A percentile compares a stretch with the other conserved stretches of the same genome.
Evolutionary conservation across 2,329 filamentous ascomycete genomes (phyloP).

Genomic region (Alternaria tenuissima): DNA sequence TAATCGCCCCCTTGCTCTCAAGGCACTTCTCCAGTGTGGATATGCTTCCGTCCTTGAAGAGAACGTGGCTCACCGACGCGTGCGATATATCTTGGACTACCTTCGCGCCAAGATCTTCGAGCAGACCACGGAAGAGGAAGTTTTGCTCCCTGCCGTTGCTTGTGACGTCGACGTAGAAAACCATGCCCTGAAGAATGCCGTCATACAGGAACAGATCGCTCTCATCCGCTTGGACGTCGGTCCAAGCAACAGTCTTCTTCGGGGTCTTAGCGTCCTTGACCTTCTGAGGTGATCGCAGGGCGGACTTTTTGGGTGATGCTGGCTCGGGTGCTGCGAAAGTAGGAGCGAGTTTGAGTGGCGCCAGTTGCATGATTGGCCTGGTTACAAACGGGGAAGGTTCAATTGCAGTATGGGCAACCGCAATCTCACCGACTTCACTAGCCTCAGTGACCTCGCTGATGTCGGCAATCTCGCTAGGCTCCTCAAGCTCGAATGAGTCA

Average conservation of each 20-base stretch:
- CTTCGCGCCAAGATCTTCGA: constrained; percentile 81
- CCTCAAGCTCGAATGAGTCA: constrained; percentile 19
- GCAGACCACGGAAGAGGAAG: constrained; percentile 77
- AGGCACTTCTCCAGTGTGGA: constrained; percentile 83
- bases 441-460: constrained; percentile 23
- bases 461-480: constrained; percentile 23
- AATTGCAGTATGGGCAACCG: constrained; percentile 21
- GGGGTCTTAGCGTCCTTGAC: constrained; percentile 37
- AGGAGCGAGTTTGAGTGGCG: constrained; percentile 24
- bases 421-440: constrained; percentile 23
- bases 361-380: constrained; percentile 24
- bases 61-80: constrained; percentile 83
- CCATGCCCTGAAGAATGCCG: constrained; percentile 63
- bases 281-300: constrained; percentile 49
- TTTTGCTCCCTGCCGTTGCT: constrained; percentile 70
- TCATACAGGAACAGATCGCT: constrained; percentile 33
- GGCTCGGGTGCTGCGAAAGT: constrained; percentile 19
- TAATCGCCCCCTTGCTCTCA: constrained; percentile 75
- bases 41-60: constrained; percentile 87
- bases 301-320: constrained; percentile 42
- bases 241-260: constrained; percentile 50
- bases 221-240: constrained; percentile 29
- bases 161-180: constrained; percentile 84
- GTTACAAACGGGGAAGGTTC: constrained; percentile 19
- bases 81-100: constrained; percentile 74